phyloP scores from a whole-genome alignment of 108 stramenopile species.

The Cyclotella cryptica region DNA sequence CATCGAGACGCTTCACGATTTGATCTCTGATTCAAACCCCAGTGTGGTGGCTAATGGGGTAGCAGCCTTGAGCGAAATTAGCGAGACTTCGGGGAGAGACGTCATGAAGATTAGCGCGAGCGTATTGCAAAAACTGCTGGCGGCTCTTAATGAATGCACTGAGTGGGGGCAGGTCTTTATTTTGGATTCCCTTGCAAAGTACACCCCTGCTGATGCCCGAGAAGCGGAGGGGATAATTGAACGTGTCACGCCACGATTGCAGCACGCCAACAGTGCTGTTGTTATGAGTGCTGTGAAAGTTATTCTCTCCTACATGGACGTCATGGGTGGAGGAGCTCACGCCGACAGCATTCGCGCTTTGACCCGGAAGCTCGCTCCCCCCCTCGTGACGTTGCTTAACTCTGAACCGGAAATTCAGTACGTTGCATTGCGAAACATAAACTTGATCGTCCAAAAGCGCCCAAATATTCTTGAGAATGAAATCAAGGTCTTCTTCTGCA shows the following conservation, averaged over 20 bases:
- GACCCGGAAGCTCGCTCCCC: slow-evolving; percentile 97
- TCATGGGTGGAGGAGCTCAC: slow-evolving; percentile 73
- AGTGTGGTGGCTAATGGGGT: slow-evolving; percentile 99
- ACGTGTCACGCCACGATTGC: slow-evolving; percentile 97
- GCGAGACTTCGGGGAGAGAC: slow-evolving; percentile 94
- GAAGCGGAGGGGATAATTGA: slow-evolving; percentile 99
- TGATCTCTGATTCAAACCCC: slow-evolving; percentile 97
- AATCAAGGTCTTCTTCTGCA: slow-evolving; percentile 99
- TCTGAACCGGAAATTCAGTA: slow-evolving; percentile 99
- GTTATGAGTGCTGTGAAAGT: slow-evolving; percentile 99
- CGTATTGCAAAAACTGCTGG: slow-evolving; percentile 96
- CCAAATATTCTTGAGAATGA: slow-evolving; percentile 96
- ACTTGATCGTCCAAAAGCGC: slow-evolving; percentile 98
- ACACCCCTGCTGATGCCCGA: slow-evolving; percentile 90
- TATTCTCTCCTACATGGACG: slow-evolving; percentile 95
- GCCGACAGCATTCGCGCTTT: slow-evolving; percentile 85
- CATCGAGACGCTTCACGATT: slow-evolving; percentile 93
- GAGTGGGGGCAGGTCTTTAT: slow-evolving; percentile 99
- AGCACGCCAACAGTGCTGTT: slow-evolving; percentile 99
- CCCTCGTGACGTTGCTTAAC: slow-evolving; percentile 97
- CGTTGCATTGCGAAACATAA: slow-evolving; percentile 98
- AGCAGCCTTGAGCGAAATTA: slow-evolving; percentile 97
- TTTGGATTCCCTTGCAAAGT: slow-evolving; percentile 96
- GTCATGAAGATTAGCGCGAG: slow-evolving; percentile 94
- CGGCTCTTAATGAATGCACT: slow-evolving; percentile 99